Evolutionary conservation across 2,329 filamentous ascomycete species (phyloP).

Genomic region (Diaporthe ampelina): DNA sequence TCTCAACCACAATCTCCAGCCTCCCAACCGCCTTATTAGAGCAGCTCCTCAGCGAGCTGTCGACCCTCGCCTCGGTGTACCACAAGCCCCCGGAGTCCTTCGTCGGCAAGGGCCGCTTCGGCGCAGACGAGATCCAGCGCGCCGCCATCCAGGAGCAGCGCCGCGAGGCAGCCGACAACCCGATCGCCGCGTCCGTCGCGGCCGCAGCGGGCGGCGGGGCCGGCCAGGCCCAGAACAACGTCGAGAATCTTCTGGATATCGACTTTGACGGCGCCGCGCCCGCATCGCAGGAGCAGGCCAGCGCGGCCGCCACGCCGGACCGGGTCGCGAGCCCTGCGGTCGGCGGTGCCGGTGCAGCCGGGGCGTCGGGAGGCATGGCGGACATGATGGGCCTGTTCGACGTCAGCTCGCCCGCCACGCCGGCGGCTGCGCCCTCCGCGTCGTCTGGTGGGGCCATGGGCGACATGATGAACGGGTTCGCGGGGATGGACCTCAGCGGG

Average conservation of each 20-base stretch:
- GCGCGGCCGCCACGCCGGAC: slow-evolving; percentile 73
- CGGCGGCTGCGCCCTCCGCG: slow-evolving; percentile 54
- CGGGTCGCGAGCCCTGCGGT: slow-evolving; percentile 73
- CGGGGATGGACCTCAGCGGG: slow-evolving; percentile 80
- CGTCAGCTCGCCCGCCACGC: slow-evolving; percentile 60
- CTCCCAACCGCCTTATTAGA: slow-evolving; percentile 88
- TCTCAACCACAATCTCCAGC: slow-evolving; percentile 93
- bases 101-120: slow-evolving; percentile 93
- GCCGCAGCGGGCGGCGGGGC: slow-evolving; percentile 74
- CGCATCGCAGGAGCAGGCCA: slow-evolving; percentile 79
- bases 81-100: slow-evolving; percentile 99
- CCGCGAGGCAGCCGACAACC: slow-evolving; percentile 92
- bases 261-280: slow-evolving; percentile 82
- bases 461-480: slow-evolving; percentile 92
- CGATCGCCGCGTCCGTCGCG: slow-evolving; percentile 87
- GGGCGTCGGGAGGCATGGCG: slow-evolving; percentile 62
- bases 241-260: slow-evolving; percentile 90
- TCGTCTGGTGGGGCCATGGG: slow-evolving; percentile 68
- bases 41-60: slow-evolving; percentile 90
- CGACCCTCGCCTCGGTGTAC: slow-evolving; percentile 95
- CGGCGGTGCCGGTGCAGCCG: slow-evolving; percentile 52
- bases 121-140: slow-evolving; percentile 92
- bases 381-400: slow-evolving; percentile 81
- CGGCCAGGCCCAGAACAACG: slow-evolving; percentile 76
- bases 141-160: slow-evolving; percentile 97